These are phyloP conservation scores for Heliamphora exappendiculata DNA, from an alignment of 148 eudicot species.

Conservation along the genomic window DNA sequence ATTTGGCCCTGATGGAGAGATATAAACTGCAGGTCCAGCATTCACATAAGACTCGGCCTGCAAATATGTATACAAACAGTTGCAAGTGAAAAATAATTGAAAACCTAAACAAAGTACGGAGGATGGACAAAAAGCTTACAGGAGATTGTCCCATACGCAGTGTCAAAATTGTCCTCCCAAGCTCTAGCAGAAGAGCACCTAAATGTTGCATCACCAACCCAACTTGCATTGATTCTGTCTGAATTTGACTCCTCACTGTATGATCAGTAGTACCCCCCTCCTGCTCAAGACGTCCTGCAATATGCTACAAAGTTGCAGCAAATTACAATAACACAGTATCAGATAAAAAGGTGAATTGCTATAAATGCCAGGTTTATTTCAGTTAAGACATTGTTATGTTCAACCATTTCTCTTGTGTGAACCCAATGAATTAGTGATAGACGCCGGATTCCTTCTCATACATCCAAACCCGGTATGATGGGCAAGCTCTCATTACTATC, in stretches of 20 bases:
- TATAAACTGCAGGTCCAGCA: constrained; percentile 93
- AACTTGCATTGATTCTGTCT: constrained; percentile 55
- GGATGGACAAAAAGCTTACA: constrained; percentile 33
- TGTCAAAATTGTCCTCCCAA: constrained; percentile 81
- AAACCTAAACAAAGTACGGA: background rate
- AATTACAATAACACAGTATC: constrained; percentile 23
- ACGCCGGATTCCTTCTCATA: background rate
- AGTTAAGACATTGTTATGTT: background rate
- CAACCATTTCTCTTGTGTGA: background rate
- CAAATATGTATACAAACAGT: constrained; percentile 17
- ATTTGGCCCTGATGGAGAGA: constrained; percentile 86
- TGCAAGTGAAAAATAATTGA: constrained; percentile 6
- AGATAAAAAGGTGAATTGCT: constrained; percentile 13
- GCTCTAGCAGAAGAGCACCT: constrained; percentile 90
- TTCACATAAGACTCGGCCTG: constrained; percentile 80
- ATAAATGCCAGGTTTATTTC: background rate
- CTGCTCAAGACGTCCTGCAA: constrained; percentile 75
- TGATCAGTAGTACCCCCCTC: constrained; percentile 57
- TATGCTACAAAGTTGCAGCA: constrained; percentile 56
- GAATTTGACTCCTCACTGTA: constrained; percentile 63
- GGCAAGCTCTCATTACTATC: background rate
- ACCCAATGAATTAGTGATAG: background rate
- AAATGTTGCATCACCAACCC: constrained; percentile 87
- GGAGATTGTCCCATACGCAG: constrained; percentile 86
- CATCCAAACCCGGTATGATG: background rate